Conservation (phyloP, 2,329 filamentous ascomycete species). For the Periconia macrospinosa region DNA sequence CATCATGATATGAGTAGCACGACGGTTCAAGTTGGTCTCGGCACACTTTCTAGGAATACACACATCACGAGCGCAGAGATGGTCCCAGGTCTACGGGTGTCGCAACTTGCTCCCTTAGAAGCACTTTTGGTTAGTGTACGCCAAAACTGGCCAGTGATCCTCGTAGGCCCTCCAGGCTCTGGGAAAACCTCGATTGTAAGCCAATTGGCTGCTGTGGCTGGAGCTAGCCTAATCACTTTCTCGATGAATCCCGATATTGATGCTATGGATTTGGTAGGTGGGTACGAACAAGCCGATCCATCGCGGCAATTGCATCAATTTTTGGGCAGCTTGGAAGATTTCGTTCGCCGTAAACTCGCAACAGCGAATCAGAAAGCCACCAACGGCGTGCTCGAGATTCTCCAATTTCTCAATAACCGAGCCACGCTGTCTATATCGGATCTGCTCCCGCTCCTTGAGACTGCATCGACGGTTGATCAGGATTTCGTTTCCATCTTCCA, state of each 20-base stretch:
- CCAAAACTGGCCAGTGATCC: conserved; percentile 83
- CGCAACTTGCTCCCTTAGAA: conserved; percentile 74
- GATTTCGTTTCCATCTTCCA: conserved; percentile 43
- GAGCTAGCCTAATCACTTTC: conserved; percentile 77
- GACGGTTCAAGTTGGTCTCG: conserved; percentile 79
- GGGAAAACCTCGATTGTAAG: conserved; percentile 83
- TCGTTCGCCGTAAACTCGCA: conserved; percentile 49
- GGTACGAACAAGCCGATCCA: conserved; percentile 92
- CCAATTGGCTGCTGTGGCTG: conserved; percentile 77
- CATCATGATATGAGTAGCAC: conserved; percentile 70
- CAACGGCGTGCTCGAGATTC: conserved; percentile 15
- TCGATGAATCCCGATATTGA: conserved; percentile 94
- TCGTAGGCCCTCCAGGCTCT: conserved; percentile 81
- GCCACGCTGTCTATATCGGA: neutral
- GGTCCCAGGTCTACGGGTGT: conserved; percentile 32
- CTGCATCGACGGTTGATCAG: conserved; percentile 12
- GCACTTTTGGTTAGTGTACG: conserved; percentile 85
- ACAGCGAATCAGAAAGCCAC: conserved; percentile 7
- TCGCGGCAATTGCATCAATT: conserved; percentile 70
- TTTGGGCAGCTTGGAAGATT: conserved; percentile 55
- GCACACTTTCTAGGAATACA: conserved; percentile 65
- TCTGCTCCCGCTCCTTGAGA: conserved; percentile 14
- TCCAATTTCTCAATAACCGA: conserved; percentile 23
- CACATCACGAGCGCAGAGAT: conserved; percentile 26
- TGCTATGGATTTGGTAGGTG: conserved; percentile 94